phyloP scores from a whole-genome alignment of 768 basidiomycete species.

The Butyriboletus loyo region DNA sequence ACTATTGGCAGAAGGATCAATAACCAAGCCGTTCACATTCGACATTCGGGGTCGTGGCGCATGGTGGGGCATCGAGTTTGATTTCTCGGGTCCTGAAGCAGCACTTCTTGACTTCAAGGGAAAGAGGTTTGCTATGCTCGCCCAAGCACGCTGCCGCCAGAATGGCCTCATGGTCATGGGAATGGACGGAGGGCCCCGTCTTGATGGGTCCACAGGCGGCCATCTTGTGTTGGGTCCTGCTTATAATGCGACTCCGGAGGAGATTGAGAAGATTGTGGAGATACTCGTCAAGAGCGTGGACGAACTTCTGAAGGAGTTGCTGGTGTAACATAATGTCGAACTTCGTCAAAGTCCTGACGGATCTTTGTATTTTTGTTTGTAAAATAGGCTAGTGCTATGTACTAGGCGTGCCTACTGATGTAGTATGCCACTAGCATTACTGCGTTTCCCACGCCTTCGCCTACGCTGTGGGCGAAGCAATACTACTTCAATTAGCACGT shows the following conservation, averaged over 20 bases:
- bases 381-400: no score
- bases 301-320: conserved; percentile 49
- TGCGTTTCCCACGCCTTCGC: conserved; percentile 31
- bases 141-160: conserved; percentile 66
- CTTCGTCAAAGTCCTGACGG: neutral
- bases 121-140: conserved; percentile 58
- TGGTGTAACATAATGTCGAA: conserved; percentile 7
- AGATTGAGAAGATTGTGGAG: conserved; percentile 67
- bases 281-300: conserved; percentile 66
- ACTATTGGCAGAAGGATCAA: conserved; percentile 52
- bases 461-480: conserved; percentile 21
- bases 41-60: conserved; percentile 83
- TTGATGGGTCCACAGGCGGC: conserved; percentile 72
- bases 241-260: conserved; percentile 68
- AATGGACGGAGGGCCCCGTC: conserved; percentile 63
- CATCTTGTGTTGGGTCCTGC: conserved; percentile 76
- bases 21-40: conserved; percentile 63
- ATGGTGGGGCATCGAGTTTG: conserved; percentile 85
- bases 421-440: conserved; percentile 6
- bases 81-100: conserved; percentile 49
- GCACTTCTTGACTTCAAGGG: conserved; percentile 48
- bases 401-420: no score
- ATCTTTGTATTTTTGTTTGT: neutral
- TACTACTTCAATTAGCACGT: conserved; percentile 26
- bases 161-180: conserved; percentile 73